A percentile compares a stretch with the other conserved stretches of the same genome.
Evolutionary conservation across 2,329 filamentous ascomycete species (phyloP).

Genomic region (Microcyclospora tardicrescens): DNA sequence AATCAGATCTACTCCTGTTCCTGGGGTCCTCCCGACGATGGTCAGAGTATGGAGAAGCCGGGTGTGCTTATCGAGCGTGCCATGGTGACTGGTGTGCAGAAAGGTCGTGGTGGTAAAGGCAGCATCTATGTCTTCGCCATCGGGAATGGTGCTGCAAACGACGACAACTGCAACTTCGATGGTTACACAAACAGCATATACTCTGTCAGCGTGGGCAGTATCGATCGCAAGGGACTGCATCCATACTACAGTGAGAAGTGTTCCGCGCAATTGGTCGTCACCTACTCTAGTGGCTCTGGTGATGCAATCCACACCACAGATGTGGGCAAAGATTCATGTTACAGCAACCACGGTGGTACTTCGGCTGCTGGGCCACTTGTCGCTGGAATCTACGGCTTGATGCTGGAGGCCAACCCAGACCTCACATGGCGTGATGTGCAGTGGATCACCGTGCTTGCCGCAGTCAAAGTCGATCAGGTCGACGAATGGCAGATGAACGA

Average conservation of each 20-base stretch:
- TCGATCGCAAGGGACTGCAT: conserved; percentile 76
- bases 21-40: conserved; percentile 93
- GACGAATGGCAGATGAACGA: conserved; percentile 69
- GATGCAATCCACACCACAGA: conserved; percentile 96
- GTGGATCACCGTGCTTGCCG: conserved; percentile 75
- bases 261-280: conserved; percentile 88
- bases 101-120: conserved; percentile 69
- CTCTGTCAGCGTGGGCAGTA: conserved; percentile 89
- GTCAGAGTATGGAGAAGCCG: conserved; percentile 83
- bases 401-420: conserved; percentile 71
- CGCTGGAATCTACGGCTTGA: conserved; percentile 82
- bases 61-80: conserved; percentile 77
- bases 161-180: conserved; percentile 98
- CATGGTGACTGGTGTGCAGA: conserved; percentile 84
- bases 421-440: conserved; percentile 91
- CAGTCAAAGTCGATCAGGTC: conserved; percentile 64
- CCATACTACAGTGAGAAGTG: conserved; percentile 95
- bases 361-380: conserved; percentile 89
- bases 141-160: conserved; percentile 74
- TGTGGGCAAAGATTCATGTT: conserved; percentile 69
- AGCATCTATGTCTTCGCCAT: conserved; percentile 96
- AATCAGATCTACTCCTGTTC: conserved; percentile 99
- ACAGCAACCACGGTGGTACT: conserved; percentile 75
- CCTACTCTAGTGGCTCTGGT: conserved; percentile 81
- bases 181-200: conserved; percentile 99